These are phyloP conservation scores for Cladosporium sp. DNA, from an alignment of 2,329 filamentous ascomycete genomes.

Conservation along the genomic window DNA sequence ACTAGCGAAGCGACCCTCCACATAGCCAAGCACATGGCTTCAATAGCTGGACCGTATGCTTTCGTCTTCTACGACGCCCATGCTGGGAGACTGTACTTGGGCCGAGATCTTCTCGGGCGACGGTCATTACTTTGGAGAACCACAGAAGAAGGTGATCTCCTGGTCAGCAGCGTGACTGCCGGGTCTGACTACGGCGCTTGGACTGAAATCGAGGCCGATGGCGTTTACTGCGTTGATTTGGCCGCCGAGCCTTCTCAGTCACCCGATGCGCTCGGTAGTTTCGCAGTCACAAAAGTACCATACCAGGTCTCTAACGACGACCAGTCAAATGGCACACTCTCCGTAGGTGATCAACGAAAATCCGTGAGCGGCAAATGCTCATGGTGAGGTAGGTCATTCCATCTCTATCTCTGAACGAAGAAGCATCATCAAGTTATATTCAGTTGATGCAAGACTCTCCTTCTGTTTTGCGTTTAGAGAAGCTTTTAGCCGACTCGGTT, in stretches of 20 bases:
- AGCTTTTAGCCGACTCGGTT: slow-evolving; percentile 24
- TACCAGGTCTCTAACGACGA: not conserved
- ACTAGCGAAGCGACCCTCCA: not conserved
- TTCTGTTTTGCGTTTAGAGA: slow-evolving; percentile 20
- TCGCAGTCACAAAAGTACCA: not conserved
- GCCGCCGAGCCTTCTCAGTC: not conserved
- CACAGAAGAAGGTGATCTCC: slow-evolving; percentile 47
- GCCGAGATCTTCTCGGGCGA: slow-evolving; percentile 79
- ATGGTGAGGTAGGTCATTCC: slow-evolving; percentile 31
- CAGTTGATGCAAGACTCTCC: slow-evolving; percentile 17
- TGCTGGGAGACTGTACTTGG: slow-evolving; percentile 64
- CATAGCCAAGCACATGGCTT: slow-evolving; percentile 12
- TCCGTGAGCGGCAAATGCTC: slow-evolving; percentile 18
- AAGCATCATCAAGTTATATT: slow-evolving; percentile 7
- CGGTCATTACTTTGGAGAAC: slow-evolving; percentile 64
- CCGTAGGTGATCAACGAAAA: slow-evolving; percentile 1
- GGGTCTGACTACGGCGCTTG: slow-evolving; percentile 48
- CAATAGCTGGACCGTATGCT: slow-evolving; percentile 67
- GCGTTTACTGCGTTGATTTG: slow-evolving; percentile 65
- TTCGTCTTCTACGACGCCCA: slow-evolving; percentile 73
- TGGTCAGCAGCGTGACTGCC: slow-evolving; percentile 66
- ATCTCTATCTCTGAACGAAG: slow-evolving; percentile 24
- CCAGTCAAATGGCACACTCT: not conserved
- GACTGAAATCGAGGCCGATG: slow-evolving; percentile 78
- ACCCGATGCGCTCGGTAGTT: not conserved